Evolutionary conservation across 768 basidiomycete genomes (phyloP), one percentile per base, ranked within the genome.

Genomic region (Pleurotus giganteus): DNA sequence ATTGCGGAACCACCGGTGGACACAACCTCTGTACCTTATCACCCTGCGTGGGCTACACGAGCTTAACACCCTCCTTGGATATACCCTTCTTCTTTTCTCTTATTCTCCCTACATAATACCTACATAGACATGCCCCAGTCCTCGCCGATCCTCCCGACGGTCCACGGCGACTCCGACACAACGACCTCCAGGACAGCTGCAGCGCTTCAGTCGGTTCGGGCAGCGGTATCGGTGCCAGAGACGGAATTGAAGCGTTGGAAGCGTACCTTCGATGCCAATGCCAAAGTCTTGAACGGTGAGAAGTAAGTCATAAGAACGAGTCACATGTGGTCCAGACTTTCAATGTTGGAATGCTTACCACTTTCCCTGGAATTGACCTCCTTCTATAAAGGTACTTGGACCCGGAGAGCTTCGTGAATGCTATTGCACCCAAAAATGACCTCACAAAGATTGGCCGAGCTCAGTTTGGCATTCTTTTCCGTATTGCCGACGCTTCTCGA

Each of bases 391-490:
- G 95, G 71, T 96, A 84, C 68, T 79, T 99, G 44, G 89, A 93
- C 71, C 75, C 80, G 31, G 88, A 94, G 27, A 86, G 86, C 63
- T 99, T 99, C 71, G 89, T 98, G 61, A 91, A 92, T 68, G 95
- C 97, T 50, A 95, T 98, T 69, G 94, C 90, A 28, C 94, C 96
- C 2, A 81, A 81, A 45, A 85, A 82, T 29, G 94, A 96, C 75
- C 78, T 94, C 61, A 79, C 84, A 54, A 91, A 88, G 70, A 95
- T 98, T 61, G 86, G 86, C 31, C 86, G 90, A 19, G 82, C 87
- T 6, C 94, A 97, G 66, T 98, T 92, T 66, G 86, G 84, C 34
- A 88, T 95, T 56, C 80, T 96, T 58, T 96, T 95, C 74, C 85
- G 86, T 54, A 91, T 95, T 55, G 93, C 93, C 45, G 94, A 94